These are phyloP conservation scores for Pseudogymnoascus sp. DNA, from an alignment of 2,329 filamentous ascomycete genomes.

Conservation along the genomic window DNA sequence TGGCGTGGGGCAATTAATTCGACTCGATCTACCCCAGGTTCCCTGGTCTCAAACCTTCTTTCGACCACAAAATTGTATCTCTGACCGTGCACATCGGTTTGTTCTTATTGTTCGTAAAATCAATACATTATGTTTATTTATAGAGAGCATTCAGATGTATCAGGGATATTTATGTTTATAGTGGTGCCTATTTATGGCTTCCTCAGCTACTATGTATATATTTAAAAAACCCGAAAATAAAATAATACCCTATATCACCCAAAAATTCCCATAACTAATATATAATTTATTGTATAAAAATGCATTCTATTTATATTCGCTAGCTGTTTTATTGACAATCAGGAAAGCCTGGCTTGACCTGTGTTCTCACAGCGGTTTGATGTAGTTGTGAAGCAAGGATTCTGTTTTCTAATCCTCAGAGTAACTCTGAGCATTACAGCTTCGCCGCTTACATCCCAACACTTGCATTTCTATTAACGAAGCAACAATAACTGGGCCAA, in stretches of 20 bases:
- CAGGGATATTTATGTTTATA: background rate
- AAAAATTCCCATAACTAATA: background rate
- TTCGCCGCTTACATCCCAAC: background rate
- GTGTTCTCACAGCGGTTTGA: background rate
- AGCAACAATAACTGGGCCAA: background rate
- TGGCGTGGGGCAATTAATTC: slow-evolving; percentile 6
- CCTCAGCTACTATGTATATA: background rate
- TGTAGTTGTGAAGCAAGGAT: background rate
- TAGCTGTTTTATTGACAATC: background rate
- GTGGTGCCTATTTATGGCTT: background rate
- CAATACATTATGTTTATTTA: background rate
- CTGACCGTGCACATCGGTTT: background rate
- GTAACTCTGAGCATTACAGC: background rate
- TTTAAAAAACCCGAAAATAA: background rate
- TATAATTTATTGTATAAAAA: background rate
- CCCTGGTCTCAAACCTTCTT: slow-evolving; percentile 3
- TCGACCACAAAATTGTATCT: background rate
- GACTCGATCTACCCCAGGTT: slow-evolving; percentile 1
- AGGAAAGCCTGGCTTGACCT: background rate
- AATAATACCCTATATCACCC: background rate
- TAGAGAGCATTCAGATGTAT: background rate
- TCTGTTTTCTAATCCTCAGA: background rate
- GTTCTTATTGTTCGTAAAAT: background rate
- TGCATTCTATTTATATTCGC: background rate
- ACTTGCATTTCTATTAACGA: background rate